A percentile compares a stretch with the other conserved stretches of the same genome.
phyloP scores from a whole-genome alignment of 768 basidiomycete genomes.

The Lyophyllum atratum region DNA sequence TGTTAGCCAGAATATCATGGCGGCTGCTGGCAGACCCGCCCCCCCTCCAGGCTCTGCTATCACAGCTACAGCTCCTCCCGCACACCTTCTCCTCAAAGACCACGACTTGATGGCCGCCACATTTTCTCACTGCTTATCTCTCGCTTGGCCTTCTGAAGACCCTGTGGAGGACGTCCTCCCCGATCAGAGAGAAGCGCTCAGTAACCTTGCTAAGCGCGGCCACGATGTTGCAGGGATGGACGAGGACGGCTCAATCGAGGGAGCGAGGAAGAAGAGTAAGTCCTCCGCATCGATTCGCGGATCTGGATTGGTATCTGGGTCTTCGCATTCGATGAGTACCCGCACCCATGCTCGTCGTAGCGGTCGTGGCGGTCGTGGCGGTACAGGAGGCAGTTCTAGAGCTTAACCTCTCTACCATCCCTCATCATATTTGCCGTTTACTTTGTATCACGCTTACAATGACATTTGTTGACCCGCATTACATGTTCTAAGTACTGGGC shows the following conservation, averaged over 20 bases:
- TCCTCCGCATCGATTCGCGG: neutral
- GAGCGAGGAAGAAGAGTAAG: neutral
- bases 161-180: neutral
- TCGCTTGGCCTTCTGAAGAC: neutral
- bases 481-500: too few species aligned
- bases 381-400: neutral
- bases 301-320: neutral
- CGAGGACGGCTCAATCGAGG: neutral
- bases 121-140: neutral
- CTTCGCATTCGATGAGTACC: neutral
- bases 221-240: neutral
- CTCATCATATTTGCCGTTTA: too few species aligned
- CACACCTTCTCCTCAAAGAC: neutral
- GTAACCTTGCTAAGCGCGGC: too few species aligned
- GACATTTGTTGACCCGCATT: too few species aligned
- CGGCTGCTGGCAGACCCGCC: neutral
- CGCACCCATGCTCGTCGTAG: neutral
- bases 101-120: neutral
- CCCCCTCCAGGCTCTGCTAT: neutral
- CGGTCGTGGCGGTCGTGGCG: too few species aligned
- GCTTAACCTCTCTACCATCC: too few species aligned
- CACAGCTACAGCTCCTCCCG: neutral
- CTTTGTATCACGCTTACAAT: too few species aligned
- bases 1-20: neutral
- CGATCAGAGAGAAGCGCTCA: too few species aligned